Base-by-base conservation (phyloP, 2,329 filamentous ascomycete species). In the Penicillium italicum region DNA sequence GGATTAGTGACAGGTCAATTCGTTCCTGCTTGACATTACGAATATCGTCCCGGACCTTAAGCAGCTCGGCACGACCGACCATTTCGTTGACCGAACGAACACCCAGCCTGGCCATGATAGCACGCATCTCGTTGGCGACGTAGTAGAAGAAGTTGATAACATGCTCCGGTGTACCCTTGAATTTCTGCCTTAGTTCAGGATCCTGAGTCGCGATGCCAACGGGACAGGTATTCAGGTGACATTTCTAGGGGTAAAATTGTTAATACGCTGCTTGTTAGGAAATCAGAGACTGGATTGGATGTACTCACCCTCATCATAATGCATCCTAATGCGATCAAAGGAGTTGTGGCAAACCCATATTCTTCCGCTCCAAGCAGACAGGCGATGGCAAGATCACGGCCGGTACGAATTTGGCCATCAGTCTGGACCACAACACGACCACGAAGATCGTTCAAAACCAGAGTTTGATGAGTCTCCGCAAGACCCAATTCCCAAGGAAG, bases 101-200 rank as follows among this genome's bases (percentile, higher is more conserved):
- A 64, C 93, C 93, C 67, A 97, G 85, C 77, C 89, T 91, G 48
- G 93, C 92, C 93, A 97, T 97, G 76, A 97, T 96, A 34, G 92
- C 91, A 71, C 93, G 88, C 56, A 97, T 85, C 79, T 97, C 93
- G 70, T 97, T 97, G 65, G 93, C 89, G 50, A 97, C 83, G 69
- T 97, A 97, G 79, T 97, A 97, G 79, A 96, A 96, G 81, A 97
- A 97, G 82, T 97, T 97, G 76, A 97, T 97, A 55, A 96, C 92
- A 66, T 97, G 91, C 77, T 97, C 93, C 11, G 93, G 92, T 1
- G 90, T 92, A 59, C 93, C 93, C 64, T 86, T 81, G 76, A 97
- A 97, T 78, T 97, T 97, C 82, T 92, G 89, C 58, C 93, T 85
- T 2, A 97, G 82, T 71, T 93, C 89, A n/a, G 91, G 91, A 67